Conservation (phyloP, 2,329 filamentous ascomycete genomes). For the Cercospora sp. region DNA sequence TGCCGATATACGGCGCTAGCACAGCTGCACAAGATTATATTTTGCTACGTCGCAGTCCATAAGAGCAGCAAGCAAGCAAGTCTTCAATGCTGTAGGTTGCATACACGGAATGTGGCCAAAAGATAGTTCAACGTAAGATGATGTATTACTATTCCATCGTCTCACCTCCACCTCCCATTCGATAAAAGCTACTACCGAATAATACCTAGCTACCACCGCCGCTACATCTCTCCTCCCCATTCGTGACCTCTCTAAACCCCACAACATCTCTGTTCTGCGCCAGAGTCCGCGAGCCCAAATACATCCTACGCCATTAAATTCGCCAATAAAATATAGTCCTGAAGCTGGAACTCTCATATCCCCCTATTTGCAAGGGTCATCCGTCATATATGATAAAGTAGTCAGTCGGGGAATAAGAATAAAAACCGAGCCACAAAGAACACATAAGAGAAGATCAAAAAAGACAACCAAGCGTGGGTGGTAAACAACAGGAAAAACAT, state of each 20-base stretch:
- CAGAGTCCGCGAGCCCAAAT: background rate
- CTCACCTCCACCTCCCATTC: background rate
- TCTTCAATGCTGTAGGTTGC: too few species aligned
- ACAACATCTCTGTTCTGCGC: background rate
- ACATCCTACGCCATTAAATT: slow-evolving; percentile 6
- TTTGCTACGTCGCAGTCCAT: background rate
- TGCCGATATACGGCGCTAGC: background rate
- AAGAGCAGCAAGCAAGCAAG: background rate
- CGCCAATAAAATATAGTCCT: background rate
- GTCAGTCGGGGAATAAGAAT: background rate
- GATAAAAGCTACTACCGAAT: background rate
- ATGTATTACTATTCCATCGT: background rate
- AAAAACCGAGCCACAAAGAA: slow-evolving; percentile 1
- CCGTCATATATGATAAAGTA: background rate
- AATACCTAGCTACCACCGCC: background rate
- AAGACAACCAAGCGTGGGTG: background rate
- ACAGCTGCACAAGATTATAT: background rate
- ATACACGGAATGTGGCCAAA: too few species aligned
- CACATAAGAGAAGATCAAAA: background rate
- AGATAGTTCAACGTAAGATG: background rate
- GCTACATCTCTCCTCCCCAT: background rate
- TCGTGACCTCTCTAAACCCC: background rate
- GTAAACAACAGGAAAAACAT: background rate
- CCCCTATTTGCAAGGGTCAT: background rate
- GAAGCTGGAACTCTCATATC: slow-evolving; percentile 10